Base-by-base conservation (phyloP, 257 asterid genomes). In the Anisodus tanguticus region DNA sequence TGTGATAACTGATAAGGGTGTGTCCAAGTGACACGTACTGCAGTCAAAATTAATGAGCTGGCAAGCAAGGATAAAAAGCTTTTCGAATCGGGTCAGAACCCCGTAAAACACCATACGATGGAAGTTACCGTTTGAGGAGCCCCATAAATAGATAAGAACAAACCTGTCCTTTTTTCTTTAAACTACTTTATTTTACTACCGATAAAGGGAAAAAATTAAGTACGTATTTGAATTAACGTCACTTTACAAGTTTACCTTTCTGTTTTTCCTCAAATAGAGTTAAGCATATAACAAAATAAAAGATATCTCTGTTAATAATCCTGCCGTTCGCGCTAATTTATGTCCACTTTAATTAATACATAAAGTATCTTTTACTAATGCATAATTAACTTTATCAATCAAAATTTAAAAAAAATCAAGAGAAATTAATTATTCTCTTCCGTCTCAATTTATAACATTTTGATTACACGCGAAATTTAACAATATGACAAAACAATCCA, bases 1-100 rank as follows among this genome's bases (percentile, higher is more conserved):
- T 6, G 60, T 22, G 4, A 31, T 9, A 12, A 3, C 5, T 22
- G 60, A 49, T 47, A 47, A 49, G 45, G 45, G 43, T 76, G 63
- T 26, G 41, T 51, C 45, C 8, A 76, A 77, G 22, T 53, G 82
- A 77, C 82, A 76, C 81, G 81, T 76, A 7, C 2, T 76, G 9
- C 47, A 51, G 26, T 8, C 64, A 76, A 76, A 76, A 39, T 19
- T 10, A 2, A 35, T 76, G 62, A 76, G 63, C 22, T 76, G 81
- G 81, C 81, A 76, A 10, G 10, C 11, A 10, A 12, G 51, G 76
- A 37, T 68, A 7, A 37, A 66, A 12, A 11, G 47, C 9, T 35
- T 37, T 67, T 66, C 49, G 4, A 6, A 35, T 66, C 47, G 72
- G 72, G 74, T 35, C 74, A 35, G 22, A 35, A 4, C 9, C 53